phyloP scores from a whole-genome alignment of 768 basidiomycete species.

The Hericium coralloides region DNA sequence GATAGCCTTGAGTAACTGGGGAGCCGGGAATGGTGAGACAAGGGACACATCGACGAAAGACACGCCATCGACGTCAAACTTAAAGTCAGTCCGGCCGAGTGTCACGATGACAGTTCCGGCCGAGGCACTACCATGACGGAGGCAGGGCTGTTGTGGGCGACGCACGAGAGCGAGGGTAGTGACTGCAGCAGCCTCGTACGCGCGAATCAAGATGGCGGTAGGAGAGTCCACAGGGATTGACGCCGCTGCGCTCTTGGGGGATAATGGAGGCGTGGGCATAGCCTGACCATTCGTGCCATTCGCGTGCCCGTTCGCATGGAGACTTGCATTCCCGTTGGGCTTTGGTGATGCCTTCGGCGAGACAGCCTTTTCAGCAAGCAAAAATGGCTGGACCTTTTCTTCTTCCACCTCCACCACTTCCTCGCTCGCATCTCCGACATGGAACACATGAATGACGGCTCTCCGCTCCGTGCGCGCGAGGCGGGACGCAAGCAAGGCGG shows the following conservation, averaged over 20 bases:
- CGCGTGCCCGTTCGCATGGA: constrained; percentile 23
- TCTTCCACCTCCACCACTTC: constrained; percentile 44
- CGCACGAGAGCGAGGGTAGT: constrained; percentile 55
- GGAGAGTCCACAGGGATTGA: constrained; percentile 15
- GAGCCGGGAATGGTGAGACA: constrained; percentile 56
- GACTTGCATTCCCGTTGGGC: constrained; percentile 26
- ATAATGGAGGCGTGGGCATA: constrained; percentile 12
- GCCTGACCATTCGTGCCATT: constrained; percentile 18
- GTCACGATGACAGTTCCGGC: constrained; percentile 64
- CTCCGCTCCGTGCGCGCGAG: constrained; percentile 62
- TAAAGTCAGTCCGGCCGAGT: constrained; percentile 44
- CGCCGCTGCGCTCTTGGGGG: constrained; percentile 11
- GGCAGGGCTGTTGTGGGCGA: constrained; percentile 50
- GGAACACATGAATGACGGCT: constrained; percentile 84
- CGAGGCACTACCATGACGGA: constrained; percentile 39
- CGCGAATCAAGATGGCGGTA: constrained; percentile 31
- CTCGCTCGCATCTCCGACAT: constrained; percentile 32
- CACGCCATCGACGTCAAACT: constrained; percentile 44
- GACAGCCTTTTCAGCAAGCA: constrained; percentile 35
- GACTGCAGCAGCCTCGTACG: constrained; percentile 62
- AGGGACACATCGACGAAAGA: constrained; percentile 58
- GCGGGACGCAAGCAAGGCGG: constrained; percentile 79
- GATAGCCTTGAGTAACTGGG: constrained; percentile 47
- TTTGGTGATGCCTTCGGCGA: constrained; percentile 7
- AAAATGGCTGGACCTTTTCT: constrained; percentile 50